Evolutionary conservation across 768 basidiomycete species (phyloP).

Genomic region (Austroboletus eburneus): DNA sequence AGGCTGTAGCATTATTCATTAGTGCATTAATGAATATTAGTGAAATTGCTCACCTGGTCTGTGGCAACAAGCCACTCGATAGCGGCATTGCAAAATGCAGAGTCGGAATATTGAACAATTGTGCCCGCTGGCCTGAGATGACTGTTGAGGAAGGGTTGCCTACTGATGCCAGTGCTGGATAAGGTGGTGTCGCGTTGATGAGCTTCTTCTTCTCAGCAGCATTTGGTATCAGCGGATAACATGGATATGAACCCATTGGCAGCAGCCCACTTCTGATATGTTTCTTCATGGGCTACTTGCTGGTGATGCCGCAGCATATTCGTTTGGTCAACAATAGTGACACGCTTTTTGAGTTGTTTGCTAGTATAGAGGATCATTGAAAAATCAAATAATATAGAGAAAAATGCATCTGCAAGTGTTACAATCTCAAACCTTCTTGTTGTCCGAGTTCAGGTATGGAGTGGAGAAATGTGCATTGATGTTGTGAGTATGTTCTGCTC

Average conservation of each 20-base stretch:
- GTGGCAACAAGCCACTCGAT: background rate
- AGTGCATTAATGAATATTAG: background rate
- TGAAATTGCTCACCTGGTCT: background rate
- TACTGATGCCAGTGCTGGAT: background rate
- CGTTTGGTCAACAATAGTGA: background rate
- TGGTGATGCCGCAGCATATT: background rate
- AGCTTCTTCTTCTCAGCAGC: background rate
- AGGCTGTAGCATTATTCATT: background rate
- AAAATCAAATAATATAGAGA: no score
- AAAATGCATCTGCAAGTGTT: background rate
- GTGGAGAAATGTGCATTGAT: background rate
- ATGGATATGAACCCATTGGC: constrained; percentile 1
- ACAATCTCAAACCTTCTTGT: background rate
- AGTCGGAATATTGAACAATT: background rate
- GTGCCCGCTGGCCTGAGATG: background rate
- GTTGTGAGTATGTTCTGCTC: background rate
- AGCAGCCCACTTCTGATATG: constrained; percentile 1
- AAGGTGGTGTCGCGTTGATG: background rate
- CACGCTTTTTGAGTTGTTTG: background rate
- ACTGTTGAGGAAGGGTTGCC: background rate
- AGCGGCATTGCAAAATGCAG: background rate
- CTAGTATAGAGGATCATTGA: no score
- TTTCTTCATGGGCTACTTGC: background rate
- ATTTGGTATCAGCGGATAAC: background rate
- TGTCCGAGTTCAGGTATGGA: background rate